phyloP scores from a whole-genome alignment of 768 basidiomycete genomes.

The Calvatia gigantea region DNA sequence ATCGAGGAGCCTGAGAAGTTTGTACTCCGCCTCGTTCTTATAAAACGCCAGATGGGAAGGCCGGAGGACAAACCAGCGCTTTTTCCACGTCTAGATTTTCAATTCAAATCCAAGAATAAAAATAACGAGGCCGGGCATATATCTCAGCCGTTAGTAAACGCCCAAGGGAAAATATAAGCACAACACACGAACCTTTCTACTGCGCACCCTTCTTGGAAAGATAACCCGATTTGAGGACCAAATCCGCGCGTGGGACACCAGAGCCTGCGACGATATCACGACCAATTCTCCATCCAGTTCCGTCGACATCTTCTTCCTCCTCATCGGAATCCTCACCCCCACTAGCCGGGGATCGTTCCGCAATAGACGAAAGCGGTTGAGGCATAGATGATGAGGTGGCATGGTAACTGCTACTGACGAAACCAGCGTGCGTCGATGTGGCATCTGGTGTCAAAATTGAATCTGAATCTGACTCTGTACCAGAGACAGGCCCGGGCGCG shows the following conservation, averaged over 20 bases:
- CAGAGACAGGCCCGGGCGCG: conserved; percentile 42
- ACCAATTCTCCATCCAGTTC: conserved; percentile 53
- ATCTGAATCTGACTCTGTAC: conserved; percentile 87
- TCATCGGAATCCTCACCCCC: conserved; percentile 73
- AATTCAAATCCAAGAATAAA: not conserved
- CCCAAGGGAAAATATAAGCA: conserved; percentile 1
- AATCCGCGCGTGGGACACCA: conserved; percentile 58
- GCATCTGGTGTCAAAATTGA: conserved; percentile 59
- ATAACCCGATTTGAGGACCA: conserved; percentile 87
- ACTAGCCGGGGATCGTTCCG: conserved; percentile 65
- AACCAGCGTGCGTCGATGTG: conserved; percentile 13
- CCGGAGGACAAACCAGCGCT: conserved; percentile 95
- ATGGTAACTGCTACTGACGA: not conserved
- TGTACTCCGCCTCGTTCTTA: conserved; percentile 93
- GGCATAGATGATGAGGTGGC: conserved; percentile 30
- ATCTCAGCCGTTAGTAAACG: not conserved
- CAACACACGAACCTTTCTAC: conserved; percentile 73
- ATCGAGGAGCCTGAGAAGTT: conserved; percentile 84
- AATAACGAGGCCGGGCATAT: not conserved
- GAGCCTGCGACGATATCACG: not conserved
- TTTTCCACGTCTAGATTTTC: conserved; percentile 91
- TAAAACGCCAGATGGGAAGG: conserved; percentile 93
- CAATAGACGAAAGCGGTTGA: conserved; percentile 71
- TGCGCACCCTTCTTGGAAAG: conserved; percentile 97
- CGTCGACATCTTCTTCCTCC: conserved; percentile 54